Base-by-base conservation (phyloP, 495 filamentous ascomycete genomes). In the Hypoxylon intermedium region DNA sequence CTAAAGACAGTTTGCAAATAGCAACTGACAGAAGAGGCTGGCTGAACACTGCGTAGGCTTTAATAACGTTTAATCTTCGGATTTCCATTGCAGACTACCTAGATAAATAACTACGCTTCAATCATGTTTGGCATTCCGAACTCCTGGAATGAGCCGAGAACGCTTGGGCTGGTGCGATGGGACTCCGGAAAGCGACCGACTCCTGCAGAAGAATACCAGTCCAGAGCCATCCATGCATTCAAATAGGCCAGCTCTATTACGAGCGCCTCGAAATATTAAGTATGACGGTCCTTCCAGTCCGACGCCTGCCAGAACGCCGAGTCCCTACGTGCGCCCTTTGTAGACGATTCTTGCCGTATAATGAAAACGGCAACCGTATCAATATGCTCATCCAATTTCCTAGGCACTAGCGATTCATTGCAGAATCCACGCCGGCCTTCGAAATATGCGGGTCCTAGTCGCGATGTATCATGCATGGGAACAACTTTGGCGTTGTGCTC, bases 261-360 rank as follows among this genome's bases (percentile, higher is more conserved):
- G 24, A 37, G n/a, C 12, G 36, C 40, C 34, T 47, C 41, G 41
- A 49, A 21, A 33, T 20, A 15, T 21, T 36, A 46, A 47, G 45
- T 37, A 45, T 40, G 30, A 55, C 47, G 49, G 21, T 23, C 50
- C 48, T 47, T 55, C 61, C 42, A 38, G 26, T 55, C 52, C 50
- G 51, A 60, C 45, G 41, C 56, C 62, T 42, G n/a, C 45, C 46
- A 46, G 31, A 60, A 56, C 51, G 51, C 51, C 56, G 20, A 57
- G 40, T 46, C 62, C 18, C 36, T 23, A 16, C 51, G 40, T 54
- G n/a, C n/a, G n/a, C n/a, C 62, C 38, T 34, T 56, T 16, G 34
- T 9, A 16, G 44, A 52, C 26, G 15, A 65, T 37, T 42, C 45
- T 48, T 48, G 30, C 21, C 26, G 30, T 23, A 51, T 12, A 28